Evolutionary conservation across 1,139 yeast genomes (phyloP).

Genomic region (Debaryomyces sp.): DNA sequence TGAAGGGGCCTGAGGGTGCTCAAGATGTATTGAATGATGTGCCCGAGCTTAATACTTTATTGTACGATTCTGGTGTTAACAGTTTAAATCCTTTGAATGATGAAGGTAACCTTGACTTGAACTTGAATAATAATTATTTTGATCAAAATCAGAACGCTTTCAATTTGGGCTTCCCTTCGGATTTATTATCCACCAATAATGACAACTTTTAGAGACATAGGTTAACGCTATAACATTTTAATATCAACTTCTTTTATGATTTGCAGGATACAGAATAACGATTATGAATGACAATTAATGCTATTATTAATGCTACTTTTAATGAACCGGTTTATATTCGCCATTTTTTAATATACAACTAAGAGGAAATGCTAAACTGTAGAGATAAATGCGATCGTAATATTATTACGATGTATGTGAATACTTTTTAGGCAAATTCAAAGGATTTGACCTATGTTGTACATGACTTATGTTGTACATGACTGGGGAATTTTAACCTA

Average conservation of each 20-base stretch:
- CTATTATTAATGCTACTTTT: background rate
- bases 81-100: constrained; percentile 7
- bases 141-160: constrained; percentile 1
- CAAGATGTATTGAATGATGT: constrained; percentile 1
- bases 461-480: background rate
- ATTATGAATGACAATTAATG: background rate
- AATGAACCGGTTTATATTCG: background rate
- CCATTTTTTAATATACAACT: background rate
- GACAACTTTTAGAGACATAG: constrained; percentile 3
- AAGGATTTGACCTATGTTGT: no score
- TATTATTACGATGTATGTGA: no score
- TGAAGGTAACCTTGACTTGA: constrained; percentile 1
- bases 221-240: background rate
- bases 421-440: no score
- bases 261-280: background rate
- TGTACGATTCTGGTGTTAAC: constrained; percentile 5
- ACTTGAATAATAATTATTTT: constrained; percentile 1
- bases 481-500: background rate
- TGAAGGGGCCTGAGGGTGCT: background rate
- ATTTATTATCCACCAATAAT: constrained; percentile 7
- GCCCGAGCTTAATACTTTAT: constrained; percentile 1
- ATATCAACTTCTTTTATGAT: background rate
- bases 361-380: no score
- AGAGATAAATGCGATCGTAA: background rate
- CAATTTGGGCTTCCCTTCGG: constrained; percentile 8